phyloP scores from a whole-genome alignment of 257 asterid species.

The Capsicum pubescens region DNA sequence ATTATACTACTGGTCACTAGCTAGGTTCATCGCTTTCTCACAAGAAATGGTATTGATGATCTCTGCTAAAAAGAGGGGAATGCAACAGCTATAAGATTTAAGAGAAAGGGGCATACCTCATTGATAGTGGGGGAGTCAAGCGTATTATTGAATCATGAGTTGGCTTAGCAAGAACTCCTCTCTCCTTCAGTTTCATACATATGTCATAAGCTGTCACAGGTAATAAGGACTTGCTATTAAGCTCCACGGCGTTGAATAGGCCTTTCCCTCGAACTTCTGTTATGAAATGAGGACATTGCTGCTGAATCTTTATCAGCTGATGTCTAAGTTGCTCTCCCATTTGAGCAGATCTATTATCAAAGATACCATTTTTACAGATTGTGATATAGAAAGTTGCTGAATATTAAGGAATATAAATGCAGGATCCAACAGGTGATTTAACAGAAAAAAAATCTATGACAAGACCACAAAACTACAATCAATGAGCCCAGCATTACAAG shows the following conservation, averaged over 20 bases:
- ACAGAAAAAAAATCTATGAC: not conserved
- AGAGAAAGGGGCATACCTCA: conserved; percentile 54
- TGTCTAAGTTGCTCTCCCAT: conserved; percentile 76
- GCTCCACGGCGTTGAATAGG: conserved; percentile 89
- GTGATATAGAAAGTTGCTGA: not conserved
- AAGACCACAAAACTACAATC: conserved; percentile 13
- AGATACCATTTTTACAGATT: not conserved
- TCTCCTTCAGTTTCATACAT: conserved; percentile 87
- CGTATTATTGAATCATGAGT: conserved; percentile 87
- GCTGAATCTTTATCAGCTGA: conserved; percentile 65
- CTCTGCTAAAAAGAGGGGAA: not conserved
- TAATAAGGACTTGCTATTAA: conserved; percentile 63
- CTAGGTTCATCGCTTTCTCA: conserved; percentile 6
- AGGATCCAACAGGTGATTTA: conserved; percentile 19
- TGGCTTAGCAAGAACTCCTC: conserved; percentile 94
- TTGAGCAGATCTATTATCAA: conserved; percentile 62
- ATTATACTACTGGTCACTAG: conserved; percentile 11
- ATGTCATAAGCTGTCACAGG: conserved; percentile 85
- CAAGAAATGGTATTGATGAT: not conserved
- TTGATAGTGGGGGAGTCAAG: conserved; percentile 85
- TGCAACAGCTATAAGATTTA: not conserved
- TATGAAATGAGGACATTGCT: conserved; percentile 64
- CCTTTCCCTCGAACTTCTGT: conserved; percentile 93
- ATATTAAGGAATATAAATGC: conserved; percentile 3
- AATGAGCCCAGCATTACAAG: not conserved